Percentiles rank a stretch among this genome's conserved stretches.
Conservation (phyloP, 164 flowering plant species). For the Aristolochia contorta region DNA sequence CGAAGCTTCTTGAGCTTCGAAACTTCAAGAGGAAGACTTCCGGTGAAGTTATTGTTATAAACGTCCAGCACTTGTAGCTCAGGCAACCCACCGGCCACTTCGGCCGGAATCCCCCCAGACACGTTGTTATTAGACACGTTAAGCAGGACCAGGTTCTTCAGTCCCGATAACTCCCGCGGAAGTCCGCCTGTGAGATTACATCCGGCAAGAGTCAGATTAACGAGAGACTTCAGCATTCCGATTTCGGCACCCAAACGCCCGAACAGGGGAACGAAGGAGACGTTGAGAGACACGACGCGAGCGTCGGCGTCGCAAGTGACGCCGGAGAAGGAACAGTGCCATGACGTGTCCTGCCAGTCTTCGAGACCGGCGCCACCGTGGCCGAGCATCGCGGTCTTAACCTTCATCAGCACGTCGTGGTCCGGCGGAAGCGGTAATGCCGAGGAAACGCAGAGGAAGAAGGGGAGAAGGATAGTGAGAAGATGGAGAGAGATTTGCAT, state of each 20-base stretch:
- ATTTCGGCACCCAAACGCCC: slow-evolving; percentile 57
- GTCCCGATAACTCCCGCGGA: slow-evolving; percentile 38
- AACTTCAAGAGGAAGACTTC: slow-evolving; percentile 41
- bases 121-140: slow-evolving; percentile 63
- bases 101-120: slow-evolving; percentile 35
- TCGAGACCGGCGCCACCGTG: slow-evolving; percentile 33
- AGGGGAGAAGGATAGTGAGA: slow-evolving; percentile 1
- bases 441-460: neutral
- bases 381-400: slow-evolving; percentile 38
- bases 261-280: slow-evolving; percentile 37
- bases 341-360: slow-evolving; percentile 44
- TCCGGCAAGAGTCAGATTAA: slow-evolving; percentile 40
- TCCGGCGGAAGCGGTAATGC: slow-evolving; percentile 22
- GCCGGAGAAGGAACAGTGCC: slow-evolving; percentile 69
- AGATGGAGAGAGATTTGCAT: neutral
- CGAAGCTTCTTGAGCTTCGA: slow-evolving; percentile 29
- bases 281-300: slow-evolving; percentile 48
- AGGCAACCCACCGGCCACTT: slow-evolving; percentile 17
- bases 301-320: slow-evolving; percentile 45
- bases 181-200: slow-evolving; percentile 58
- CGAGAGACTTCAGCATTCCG: slow-evolving; percentile 42
- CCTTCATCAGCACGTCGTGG: slow-evolving; percentile 34
- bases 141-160: slow-evolving; percentile 39
- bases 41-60: slow-evolving; percentile 65
- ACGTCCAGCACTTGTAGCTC: slow-evolving; percentile 51